Conservation (phyloP, 1,284 basidiomycete genomes). For the Leccinum pseudoinsigne region DNA sequence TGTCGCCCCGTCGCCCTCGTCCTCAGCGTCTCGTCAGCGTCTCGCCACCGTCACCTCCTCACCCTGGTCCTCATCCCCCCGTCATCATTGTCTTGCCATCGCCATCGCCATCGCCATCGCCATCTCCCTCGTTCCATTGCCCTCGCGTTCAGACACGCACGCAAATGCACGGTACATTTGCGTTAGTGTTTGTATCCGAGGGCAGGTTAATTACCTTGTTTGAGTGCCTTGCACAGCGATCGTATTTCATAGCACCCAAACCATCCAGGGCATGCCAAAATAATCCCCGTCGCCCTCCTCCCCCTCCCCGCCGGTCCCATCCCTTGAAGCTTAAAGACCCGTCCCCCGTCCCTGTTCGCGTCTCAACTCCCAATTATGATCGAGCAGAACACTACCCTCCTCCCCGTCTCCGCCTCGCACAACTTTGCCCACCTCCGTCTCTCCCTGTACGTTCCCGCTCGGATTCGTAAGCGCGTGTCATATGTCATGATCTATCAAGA, state of each 20-base stretch:
- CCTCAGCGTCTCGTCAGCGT: too few species aligned
- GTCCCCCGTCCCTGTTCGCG: conserved; percentile 1
- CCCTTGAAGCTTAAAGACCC: conserved; percentile 20
- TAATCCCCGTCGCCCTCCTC: neutral
- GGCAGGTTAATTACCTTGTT: conserved; percentile 29
- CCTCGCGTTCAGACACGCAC: too few species aligned
- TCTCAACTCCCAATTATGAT: conserved; percentile 36
- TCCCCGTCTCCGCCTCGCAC: conserved; percentile 51
- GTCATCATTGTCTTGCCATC: too few species aligned
- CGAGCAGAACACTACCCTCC: conserved; percentile 38
- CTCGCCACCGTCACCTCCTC: too few species aligned
- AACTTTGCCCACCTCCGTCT: conserved; percentile 64
- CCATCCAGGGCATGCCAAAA: neutral
- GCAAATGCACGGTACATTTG: too few species aligned
- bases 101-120: too few species aligned
- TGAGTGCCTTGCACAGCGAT: conserved; percentile 37
- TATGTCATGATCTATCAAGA: conserved; percentile 31
- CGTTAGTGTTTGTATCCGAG: too few species aligned
- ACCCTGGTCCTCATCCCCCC: too few species aligned
- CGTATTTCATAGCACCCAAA: conserved; percentile 32
- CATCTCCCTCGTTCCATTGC: too few species aligned
- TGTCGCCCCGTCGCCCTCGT: too few species aligned
- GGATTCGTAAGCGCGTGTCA: conserved; percentile 25
- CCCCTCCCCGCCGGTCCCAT: conserved; percentile 7
- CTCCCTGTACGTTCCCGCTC: conserved; percentile 47